A percentile compares a stretch with the other conserved stretches of the same genome.
phyloP scores from a whole-genome alignment of 495 filamentous ascomycete genomes.

The Podospora anserina region DNA sequence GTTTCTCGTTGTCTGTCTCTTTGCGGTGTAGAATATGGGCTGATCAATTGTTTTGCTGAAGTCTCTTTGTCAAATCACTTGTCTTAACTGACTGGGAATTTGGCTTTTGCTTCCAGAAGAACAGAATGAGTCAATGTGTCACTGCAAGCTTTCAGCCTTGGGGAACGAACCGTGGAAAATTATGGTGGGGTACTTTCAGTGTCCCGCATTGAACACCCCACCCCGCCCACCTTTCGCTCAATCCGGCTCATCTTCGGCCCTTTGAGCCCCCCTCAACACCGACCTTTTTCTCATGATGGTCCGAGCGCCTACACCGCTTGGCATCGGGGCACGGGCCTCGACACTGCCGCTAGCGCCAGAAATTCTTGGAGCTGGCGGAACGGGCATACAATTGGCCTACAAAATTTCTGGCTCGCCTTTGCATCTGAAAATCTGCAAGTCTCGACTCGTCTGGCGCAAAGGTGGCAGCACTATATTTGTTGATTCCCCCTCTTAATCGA shows the following conservation, averaged over 20 bases:
- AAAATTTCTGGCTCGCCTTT: slow-evolving; percentile 25
- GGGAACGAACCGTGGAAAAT: slow-evolving; percentile 10
- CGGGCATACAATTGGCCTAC: slow-evolving; percentile 33
- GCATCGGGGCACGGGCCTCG: neutral
- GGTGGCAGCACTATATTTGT: neutral
- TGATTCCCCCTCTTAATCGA: neutral
- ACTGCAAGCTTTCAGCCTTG: slow-evolving; percentile 8
- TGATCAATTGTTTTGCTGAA: neutral
- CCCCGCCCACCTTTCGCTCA: neutral
- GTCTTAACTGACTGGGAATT: neutral
- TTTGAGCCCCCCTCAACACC: neutral
- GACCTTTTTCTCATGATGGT: neutral
- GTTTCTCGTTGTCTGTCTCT: neutral
- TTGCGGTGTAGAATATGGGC: neutral
- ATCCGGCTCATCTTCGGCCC: neutral
- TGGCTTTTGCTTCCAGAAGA: neutral
- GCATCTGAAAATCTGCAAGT: slow-evolving; percentile 27
- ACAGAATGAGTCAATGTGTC: slow-evolving; percentile 16
- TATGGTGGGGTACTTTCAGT: slow-evolving; percentile 21
- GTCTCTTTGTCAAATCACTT: neutral
- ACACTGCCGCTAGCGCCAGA: neutral
- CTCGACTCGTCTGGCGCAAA: neutral
- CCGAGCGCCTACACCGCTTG: neutral
- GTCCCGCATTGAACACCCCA: slow-evolving; percentile 10
- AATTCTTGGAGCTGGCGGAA: slow-evolving; percentile 22